These are phyloP conservation scores for Erucastrum elatum DNA, from an alignment of 345 rosid species.

Conservation along the genomic window DNA sequence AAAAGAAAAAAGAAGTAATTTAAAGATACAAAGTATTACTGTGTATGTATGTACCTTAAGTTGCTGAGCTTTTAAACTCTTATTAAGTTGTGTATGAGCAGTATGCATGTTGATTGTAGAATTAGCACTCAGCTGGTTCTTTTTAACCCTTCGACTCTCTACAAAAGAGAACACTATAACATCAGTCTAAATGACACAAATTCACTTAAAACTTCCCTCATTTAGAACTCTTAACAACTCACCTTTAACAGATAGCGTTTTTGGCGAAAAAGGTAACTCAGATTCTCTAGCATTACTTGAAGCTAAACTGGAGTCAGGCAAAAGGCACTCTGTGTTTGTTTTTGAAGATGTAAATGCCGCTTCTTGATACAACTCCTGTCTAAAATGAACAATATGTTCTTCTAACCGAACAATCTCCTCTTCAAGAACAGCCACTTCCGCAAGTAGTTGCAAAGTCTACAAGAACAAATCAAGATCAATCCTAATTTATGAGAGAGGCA, in stretches of 20 bases:
- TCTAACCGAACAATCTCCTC: slow-evolving; percentile 88
- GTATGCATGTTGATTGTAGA: slow-evolving; percentile 37
- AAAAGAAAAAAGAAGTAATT: neutral
- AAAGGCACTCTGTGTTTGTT: slow-evolving; percentile 24
- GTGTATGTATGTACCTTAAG: slow-evolving; percentile 38
- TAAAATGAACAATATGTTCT: slow-evolving; percentile 68
- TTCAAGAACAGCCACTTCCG: slow-evolving; percentile 94
- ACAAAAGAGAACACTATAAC: neutral
- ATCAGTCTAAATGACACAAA: neutral
- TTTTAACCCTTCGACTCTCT: slow-evolving; percentile 49
- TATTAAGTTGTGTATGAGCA: slow-evolving; percentile 43
- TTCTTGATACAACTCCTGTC: slow-evolving; percentile 78
- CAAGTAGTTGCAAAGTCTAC: slow-evolving; percentile 83
- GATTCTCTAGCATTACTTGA: slow-evolving; percentile 35
- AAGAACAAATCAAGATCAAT: slow-evolving; percentile 10
- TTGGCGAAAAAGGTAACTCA: slow-evolving; percentile 21
- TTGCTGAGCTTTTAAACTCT: slow-evolving; percentile 47
- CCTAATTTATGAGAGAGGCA: neutral
- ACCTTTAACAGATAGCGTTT: slow-evolving; percentile 46
- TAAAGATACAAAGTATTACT: neutral
- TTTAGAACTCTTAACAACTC: slow-evolving; percentile 4
- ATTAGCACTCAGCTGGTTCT: slow-evolving; percentile 40
- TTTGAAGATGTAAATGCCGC: slow-evolving; percentile 56
- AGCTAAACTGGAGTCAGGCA: slow-evolving; percentile 4
- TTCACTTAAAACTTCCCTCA: neutral